A percentile compares a stretch with the other conserved stretches of the same genome.
Conservation (phyloP, 2,329 filamentous ascomycete species). For the Microcyclospora pomicola region DNA sequence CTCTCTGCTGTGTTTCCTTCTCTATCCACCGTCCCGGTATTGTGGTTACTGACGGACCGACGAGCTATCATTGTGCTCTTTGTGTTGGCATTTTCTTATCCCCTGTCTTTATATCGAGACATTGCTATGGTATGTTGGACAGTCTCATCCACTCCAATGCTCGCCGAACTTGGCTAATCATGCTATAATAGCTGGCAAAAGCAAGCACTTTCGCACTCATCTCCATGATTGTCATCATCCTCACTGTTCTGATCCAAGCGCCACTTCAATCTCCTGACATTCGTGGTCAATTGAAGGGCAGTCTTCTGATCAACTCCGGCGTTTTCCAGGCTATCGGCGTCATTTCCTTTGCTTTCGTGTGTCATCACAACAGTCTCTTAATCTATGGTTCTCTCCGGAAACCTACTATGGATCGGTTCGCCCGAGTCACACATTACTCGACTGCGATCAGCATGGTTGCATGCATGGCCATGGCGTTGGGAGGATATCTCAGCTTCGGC, state of each 20-base stretch:
- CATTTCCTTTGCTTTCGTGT: slow-evolving; percentile 81
- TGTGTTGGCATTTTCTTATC: slow-evolving; percentile 73
- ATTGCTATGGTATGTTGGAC: slow-evolving; percentile 67
- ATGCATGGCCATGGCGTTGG: slow-evolving; percentile 75
- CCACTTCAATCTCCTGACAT: slow-evolving; percentile 57
- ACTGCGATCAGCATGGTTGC: slow-evolving; percentile 83
- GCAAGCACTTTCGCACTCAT: slow-evolving; percentile 85
- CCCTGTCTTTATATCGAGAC: slow-evolving; percentile 84
- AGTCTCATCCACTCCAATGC: not conserved
- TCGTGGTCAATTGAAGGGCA: slow-evolving; percentile 55
- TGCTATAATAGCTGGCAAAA: slow-evolving; percentile 62
- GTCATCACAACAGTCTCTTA: slow-evolving; percentile 87
- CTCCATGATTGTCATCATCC: slow-evolving; percentile 81
- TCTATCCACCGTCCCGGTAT: slow-evolving; percentile 55
- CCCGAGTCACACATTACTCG: slow-evolving; percentile 84
- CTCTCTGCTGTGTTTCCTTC: slow-evolving; percentile 68
- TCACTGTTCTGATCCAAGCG: slow-evolving; percentile 78
- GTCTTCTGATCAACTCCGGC: slow-evolving; percentile 67
- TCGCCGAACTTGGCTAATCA: slow-evolving; percentile 10
- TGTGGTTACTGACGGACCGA: slow-evolving; percentile 72
- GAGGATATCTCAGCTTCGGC: slow-evolving; percentile 86
- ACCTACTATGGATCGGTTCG: slow-evolving; percentile 90
- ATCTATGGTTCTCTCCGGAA: slow-evolving; percentile 94
- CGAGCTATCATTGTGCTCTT: slow-evolving; percentile 79
- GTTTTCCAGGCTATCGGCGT: slow-evolving; percentile 95